Evolutionary conservation across 1,284 basidiomycete genomes (phyloP).

Genomic region (Puccinia coronata): DNA sequence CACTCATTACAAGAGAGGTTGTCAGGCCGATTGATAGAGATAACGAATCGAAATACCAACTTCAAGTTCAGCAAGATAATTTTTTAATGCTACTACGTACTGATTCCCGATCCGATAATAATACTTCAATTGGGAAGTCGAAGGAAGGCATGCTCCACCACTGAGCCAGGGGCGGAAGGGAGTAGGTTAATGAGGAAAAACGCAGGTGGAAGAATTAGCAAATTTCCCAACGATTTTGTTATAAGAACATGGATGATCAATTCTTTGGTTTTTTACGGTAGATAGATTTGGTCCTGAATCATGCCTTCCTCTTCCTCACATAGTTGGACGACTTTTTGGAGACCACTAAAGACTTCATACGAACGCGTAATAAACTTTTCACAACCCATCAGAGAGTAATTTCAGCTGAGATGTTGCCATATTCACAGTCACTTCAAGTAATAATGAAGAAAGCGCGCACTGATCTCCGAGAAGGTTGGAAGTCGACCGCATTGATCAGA

Average conservation of each 20-base stretch:
- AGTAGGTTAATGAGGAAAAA: background rate
- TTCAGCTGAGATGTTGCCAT: constrained; percentile 1
- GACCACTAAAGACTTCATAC: constrained; percentile 42
- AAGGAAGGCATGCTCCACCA: constrained; percentile 21
- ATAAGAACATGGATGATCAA: background rate
- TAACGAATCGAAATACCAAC: constrained; percentile 14
- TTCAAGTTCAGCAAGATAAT: constrained; percentile 46
- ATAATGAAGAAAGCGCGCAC: constrained; percentile 12
- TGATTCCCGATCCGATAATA: constrained; percentile 48
- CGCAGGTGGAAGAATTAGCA: background rate
- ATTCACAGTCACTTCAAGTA: too few relatives aligned
- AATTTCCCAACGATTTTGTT: background rate
- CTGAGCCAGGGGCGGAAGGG: background rate
- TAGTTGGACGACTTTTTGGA: constrained; percentile 38
- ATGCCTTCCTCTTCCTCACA: constrained; percentile 45
- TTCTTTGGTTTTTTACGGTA: constrained; percentile 26
- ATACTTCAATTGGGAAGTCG: constrained; percentile 44
- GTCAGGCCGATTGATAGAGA: background rate
- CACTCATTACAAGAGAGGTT: background rate
- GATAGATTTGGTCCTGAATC: constrained; percentile 22
- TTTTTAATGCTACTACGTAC: constrained; percentile 39
- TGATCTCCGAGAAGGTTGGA: constrained; percentile 34
- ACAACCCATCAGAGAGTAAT: background rate
- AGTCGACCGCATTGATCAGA: constrained; percentile 30
- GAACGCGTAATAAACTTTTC: constrained; percentile 43